Evolutionary conservation across 2,329 filamentous ascomycete genomes (phyloP).

Genomic region (Bipolaris oryzae): DNA sequence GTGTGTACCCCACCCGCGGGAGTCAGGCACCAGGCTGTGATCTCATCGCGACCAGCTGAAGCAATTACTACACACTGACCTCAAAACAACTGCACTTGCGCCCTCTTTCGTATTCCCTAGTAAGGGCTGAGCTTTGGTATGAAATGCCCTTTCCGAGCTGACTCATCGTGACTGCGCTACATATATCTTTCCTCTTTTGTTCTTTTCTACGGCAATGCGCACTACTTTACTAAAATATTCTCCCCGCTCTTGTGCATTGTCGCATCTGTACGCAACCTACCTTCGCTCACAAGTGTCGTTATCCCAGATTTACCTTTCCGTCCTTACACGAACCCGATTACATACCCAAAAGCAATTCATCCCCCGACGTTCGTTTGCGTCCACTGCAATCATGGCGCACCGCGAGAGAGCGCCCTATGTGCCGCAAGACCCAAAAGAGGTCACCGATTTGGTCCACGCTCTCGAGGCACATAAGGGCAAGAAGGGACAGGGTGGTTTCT

Average conservation of each 20-base stretch:
- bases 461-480: slow-evolving; percentile 64
- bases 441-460: slow-evolving; percentile 67
- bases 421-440: slow-evolving; percentile 71
- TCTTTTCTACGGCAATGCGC: slow-evolving; percentile 28
- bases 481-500: slow-evolving; percentile 61
- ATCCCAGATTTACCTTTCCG: slow-evolving; percentile 15
- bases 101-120: slow-evolving; percentile 9
- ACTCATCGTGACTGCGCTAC: slow-evolving; percentile 15
- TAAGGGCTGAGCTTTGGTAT: slow-evolving; percentile 2
- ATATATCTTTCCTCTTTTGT: slow-evolving; percentile 3
- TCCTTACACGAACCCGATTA: neutral
- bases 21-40: slow-evolving; percentile 16
- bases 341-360: neutral
- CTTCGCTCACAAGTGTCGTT: slow-evolving; percentile 21
- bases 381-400: slow-evolving; percentile 57
- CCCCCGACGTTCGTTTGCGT: slow-evolving; percentile 10
- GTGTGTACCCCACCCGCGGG: slow-evolving; percentile 9
- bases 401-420: slow-evolving; percentile 64
- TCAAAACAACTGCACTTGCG: slow-evolving; percentile 12
- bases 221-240: slow-evolving; percentile 18
- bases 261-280: slow-evolving; percentile 8
- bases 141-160: slow-evolving; percentile 26
- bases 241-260: slow-evolving; percentile 21
- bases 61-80: slow-evolving; percentile 14
- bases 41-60: slow-evolving; percentile 17